phyloP scores from a whole-genome alignment of 306 rosid genomes.

The Canavalia ensiformis region DNA sequence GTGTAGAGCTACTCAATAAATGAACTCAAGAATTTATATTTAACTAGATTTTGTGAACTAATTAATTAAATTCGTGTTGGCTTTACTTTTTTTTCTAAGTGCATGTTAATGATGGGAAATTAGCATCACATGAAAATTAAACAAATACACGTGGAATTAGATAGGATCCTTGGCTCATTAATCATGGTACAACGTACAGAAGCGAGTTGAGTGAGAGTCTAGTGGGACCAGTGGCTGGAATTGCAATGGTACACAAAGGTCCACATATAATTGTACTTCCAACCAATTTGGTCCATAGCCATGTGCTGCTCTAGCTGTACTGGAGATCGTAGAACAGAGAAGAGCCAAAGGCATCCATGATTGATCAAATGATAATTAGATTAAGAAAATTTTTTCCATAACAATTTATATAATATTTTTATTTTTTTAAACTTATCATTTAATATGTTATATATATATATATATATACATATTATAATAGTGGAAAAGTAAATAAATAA shows the following conservation, averaged over 20 bases:
- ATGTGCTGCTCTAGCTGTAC: neutral
- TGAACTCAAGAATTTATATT: neutral
- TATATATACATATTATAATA: too few relatives aligned
- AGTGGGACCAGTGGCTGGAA: conserved; percentile 1
- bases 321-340: neutral
- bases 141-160: neutral
- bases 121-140: neutral
- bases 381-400: too few relatives aligned
- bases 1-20: neutral
- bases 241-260: neutral
- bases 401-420: too few relatives aligned
- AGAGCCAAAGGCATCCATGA: neutral
- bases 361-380: neutral
- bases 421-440: too few relatives aligned
- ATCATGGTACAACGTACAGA: neutral
- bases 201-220: neutral
- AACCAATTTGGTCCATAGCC: conserved; percentile 26
- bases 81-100: neutral
- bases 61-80: neutral
- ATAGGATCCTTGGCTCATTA: neutral
- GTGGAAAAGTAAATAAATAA: too few relatives aligned
- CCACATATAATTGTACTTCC: conserved; percentile 6
- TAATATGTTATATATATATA: too few relatives aligned
- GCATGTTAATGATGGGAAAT: neutral
- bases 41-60: neutral